These are phyloP conservation scores for Chaetomium cochliodes DNA, from an alignment of 495 filamentous ascomycete species.

Conservation along the genomic window DNA sequence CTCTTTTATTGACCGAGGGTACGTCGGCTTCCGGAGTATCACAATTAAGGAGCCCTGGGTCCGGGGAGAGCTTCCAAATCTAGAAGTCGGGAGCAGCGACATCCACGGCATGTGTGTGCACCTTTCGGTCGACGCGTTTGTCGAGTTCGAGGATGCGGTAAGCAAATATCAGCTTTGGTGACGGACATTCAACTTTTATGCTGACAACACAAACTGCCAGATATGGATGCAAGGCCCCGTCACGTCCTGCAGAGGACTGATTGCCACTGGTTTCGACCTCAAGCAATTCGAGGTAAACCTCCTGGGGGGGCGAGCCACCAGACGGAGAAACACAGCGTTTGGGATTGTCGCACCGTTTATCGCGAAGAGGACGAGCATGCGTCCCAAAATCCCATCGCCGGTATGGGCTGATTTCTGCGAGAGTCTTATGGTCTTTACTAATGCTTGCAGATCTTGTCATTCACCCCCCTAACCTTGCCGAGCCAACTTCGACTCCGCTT, in stretches of 20 bases:
- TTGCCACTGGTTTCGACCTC: slow-evolving; percentile 40
- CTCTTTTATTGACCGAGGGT: slow-evolving; percentile 43
- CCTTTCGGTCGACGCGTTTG: slow-evolving; percentile 45
- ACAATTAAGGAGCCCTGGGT: slow-evolving; percentile 32
- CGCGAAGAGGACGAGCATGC: slow-evolving; percentile 11
- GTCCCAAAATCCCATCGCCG: slow-evolving; percentile 45
- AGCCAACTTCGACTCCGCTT: slow-evolving; percentile 32
- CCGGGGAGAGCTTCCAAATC: slow-evolving; percentile 26
- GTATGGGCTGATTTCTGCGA: slow-evolving; percentile 23
- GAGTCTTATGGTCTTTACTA: neutral
- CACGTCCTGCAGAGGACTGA: slow-evolving; percentile 42
- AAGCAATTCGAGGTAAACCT: slow-evolving; percentile 44
- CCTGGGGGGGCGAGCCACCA: slow-evolving; percentile 18
- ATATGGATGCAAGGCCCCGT: slow-evolving; percentile 36
- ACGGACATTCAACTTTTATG: neutral
- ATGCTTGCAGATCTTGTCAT: slow-evolving; percentile 42
- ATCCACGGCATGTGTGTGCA: slow-evolving; percentile 42
- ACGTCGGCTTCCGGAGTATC: slow-evolving; percentile 48
- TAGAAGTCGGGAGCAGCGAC: slow-evolving; percentile 36
- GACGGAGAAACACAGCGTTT: slow-evolving; percentile 30
- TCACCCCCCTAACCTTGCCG: slow-evolving; percentile 39
- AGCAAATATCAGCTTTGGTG: slow-evolving; percentile 7
- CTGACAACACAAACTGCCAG: slow-evolving; percentile 31
- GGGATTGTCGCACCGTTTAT: slow-evolving; percentile 44
- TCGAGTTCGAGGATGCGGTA: slow-evolving; percentile 49